Evolutionary conservation across 2,329 filamentous ascomycete genomes (phyloP).

Genomic region (Colletotrichum filicis): DNA sequence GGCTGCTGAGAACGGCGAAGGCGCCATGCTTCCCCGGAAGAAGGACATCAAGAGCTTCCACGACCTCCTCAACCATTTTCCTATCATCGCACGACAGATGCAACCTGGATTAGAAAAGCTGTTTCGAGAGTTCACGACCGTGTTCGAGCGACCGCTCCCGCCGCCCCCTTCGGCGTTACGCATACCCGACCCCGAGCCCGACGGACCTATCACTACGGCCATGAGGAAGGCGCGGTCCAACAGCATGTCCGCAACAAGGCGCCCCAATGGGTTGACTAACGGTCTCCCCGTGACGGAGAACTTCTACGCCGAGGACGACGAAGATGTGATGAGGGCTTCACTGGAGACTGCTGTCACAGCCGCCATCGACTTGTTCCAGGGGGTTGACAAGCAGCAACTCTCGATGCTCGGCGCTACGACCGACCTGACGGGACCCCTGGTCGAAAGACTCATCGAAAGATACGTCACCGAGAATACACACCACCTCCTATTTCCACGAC

Average conservation of each 20-base stretch:
- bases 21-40: constrained; percentile 70
- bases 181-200: constrained; percentile 68
- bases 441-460: constrained; percentile 93
- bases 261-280: constrained; percentile 44
- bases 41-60: constrained; percentile 93
- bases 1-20: constrained; percentile 54
- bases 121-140: constrained; percentile 87
- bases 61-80: constrained; percentile 90
- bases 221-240: constrained; percentile 66
- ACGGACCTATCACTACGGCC: constrained; percentile 65
- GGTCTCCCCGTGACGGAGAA: constrained; percentile 66
- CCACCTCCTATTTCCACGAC: constrained; percentile 84
- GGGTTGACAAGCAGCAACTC: constrained; percentile 94
- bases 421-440: constrained; percentile 88
- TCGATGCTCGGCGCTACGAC: constrained; percentile 93
- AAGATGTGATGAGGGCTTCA: constrained; percentile 88
- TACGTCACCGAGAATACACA: constrained; percentile 96
- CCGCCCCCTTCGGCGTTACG: constrained; percentile 73
- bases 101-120: constrained; percentile 89
- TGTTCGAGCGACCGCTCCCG: constrained; percentile 86
- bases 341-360: constrained; percentile 92
- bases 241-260: constrained; percentile 51
- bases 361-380: constrained; percentile 95
- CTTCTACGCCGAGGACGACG: constrained; percentile 87
- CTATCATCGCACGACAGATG: constrained; percentile 97